These are phyloP conservation scores for Phyllosticta citrichinensis DNA, from an alignment of 2,329 filamentous ascomycete genomes.

Conservation along the genomic window DNA sequence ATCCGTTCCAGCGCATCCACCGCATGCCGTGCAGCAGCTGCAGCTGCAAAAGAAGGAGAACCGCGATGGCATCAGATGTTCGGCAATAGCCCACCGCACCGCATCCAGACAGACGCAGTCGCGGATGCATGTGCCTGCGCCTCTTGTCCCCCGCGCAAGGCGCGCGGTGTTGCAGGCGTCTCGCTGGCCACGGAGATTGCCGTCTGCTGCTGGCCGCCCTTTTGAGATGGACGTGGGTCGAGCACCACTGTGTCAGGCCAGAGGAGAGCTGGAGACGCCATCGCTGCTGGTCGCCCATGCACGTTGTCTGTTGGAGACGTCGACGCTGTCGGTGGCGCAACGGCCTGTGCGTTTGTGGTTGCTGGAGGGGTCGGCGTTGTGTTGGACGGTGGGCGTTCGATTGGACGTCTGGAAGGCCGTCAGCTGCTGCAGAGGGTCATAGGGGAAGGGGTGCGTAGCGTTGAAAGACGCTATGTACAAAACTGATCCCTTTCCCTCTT, in stretches of 20 bases:
- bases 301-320: background rate
- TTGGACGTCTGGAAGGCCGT: no score
- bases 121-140: background rate
- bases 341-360: no score
- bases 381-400: no score
- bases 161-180: background rate
- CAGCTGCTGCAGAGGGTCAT: no score
- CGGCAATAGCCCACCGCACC: background rate
- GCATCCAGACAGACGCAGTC: background rate
- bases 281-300: background rate
- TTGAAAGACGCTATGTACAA: no score
- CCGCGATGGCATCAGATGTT: background rate
- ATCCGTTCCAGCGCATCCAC: background rate
- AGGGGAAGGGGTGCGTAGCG: no score
- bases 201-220: background rate
- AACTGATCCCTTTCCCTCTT: no score
- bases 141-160: background rate
- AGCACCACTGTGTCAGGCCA: background rate
- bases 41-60: background rate
- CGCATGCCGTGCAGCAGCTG: background rate
- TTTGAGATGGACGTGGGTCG: no score
- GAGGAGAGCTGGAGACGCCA: no score
- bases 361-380: no score
- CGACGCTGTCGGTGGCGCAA: background rate
- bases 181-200: background rate